phyloP scores from a whole-genome alignment of 805 yeast species.

The Metschnikowia picachoensis region DNA sequence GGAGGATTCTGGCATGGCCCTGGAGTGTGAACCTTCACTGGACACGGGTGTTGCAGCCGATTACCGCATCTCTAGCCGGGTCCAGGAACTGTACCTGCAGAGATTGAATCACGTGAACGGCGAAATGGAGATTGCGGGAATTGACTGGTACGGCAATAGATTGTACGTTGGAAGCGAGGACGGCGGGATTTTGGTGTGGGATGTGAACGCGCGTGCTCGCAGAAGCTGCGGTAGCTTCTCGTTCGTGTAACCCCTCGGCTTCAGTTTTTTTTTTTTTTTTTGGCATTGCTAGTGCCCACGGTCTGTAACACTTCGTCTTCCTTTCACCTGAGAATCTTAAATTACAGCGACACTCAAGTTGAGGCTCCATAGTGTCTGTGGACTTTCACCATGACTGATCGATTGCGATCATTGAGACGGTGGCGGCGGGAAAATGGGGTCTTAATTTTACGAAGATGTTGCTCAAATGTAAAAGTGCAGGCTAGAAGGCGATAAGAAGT shows the following conservation, averaged over 20 bases:
- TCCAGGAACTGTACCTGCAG: conserved; percentile 29
- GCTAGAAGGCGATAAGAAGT: no score
- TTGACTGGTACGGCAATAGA: conserved; percentile 33
- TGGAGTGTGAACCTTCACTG: neutral
- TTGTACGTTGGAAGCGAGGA: conserved; percentile 43
- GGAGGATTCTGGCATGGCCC: neutral
- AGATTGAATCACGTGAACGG: conserved; percentile 36
- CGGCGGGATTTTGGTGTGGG: conserved; percentile 68
- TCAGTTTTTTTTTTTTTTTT: no score
- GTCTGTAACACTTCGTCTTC: no score
- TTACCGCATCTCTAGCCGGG: conserved; percentile 7
- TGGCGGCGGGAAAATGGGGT: neutral
- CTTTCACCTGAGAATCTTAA: neutral
- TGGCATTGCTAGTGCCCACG: neutral
- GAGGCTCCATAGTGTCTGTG: neutral
- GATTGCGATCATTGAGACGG: no score
- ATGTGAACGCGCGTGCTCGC: conserved; percentile 60
- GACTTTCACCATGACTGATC: neutral
- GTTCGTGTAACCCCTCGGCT: conserved; percentile 20
- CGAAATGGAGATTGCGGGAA: conserved; percentile 41
- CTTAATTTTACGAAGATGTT: no score
- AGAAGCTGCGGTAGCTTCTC: conserved; percentile 57
- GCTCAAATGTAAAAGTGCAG: no score
- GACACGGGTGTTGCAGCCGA: neutral
- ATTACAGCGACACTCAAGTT: no score